Conservation (phyloP, 192 early-diverging fungal genomes). For the Phlyctochytrium arcticum region DNA sequence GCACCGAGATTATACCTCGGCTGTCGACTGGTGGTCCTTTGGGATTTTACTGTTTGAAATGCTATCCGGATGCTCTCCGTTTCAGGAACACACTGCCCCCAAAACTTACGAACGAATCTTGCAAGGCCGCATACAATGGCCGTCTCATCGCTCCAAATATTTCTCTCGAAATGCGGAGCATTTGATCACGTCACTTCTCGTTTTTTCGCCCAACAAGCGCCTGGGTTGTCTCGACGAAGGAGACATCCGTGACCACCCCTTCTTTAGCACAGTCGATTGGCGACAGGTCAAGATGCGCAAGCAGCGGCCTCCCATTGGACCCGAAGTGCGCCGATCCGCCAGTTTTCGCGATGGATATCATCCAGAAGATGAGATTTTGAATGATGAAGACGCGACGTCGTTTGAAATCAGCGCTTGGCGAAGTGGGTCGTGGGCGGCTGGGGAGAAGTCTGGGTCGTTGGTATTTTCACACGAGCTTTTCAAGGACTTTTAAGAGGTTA, state of each 20-base stretch:
- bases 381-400: background rate
- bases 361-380: no score
- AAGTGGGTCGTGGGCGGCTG: constrained; percentile 15
- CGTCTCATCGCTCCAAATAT: constrained; percentile 24
- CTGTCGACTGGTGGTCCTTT: constrained; percentile 96
- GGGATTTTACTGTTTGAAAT: constrained; percentile 79
- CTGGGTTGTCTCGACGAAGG: constrained; percentile 39
- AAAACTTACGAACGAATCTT: constrained; percentile 47
- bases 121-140: constrained; percentile 40
- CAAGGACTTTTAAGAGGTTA: background rate
- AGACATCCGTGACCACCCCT: constrained; percentile 41
- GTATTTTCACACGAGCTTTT: background rate
- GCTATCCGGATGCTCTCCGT: constrained; percentile 38
- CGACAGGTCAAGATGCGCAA: constrained; percentile 47
- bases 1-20: constrained; percentile 76
- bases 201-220: constrained; percentile 31
- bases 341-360: background rate
- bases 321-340: background rate
- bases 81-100: constrained; percentile 36
- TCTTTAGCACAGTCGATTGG: constrained; percentile 43
- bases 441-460: background rate
- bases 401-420: constrained; percentile 14
- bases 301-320: background rate
- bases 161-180: constrained; percentile 35
- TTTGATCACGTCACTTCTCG: constrained; percentile 34